Base-by-base conservation (phyloP, 2,329 filamentous ascomycete species). In the Fusarium beomiforme region DNA sequence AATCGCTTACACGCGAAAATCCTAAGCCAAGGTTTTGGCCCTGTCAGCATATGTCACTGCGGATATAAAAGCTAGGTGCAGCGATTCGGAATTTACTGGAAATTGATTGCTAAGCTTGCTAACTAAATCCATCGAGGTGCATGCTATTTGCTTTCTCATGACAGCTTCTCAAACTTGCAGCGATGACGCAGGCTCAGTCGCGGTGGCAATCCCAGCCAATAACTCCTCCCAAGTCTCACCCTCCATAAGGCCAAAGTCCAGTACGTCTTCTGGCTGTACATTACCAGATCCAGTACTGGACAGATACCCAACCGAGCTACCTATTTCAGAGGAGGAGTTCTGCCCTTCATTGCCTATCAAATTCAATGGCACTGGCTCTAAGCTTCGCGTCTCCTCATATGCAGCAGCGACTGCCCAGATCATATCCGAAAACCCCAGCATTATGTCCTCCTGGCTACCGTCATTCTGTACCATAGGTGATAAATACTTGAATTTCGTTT, bases 201-300 rank as follows among this genome's bases (percentile, higher is more conserved):
- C 16, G 8, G 41, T 24, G 19, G 50, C 24, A 3, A 65, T 50
- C 5, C 43, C 60, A 21, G 31, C 60, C 2, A 65, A 12, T 14
- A 65, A 34, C n/a, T 64, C 59, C 19, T 50, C 62, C 62, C 62
- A 65, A 16, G 59, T 39, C 12, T 53, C 53, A 31, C 58, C 62
- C 6, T 64, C 42, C 5, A 65, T 21, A 10, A 26, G 21, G 12
- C 36, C 59, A 41, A 65, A 43, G 23, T 64, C 50, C 5, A 65
- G 24, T 1, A 44, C 8, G 2, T 36, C 8, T 17, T 49, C 50
- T 3, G 19, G 21, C 6, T 41, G 46, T 4, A 31, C 17, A 6
- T n/a, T 41, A 10, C 36, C 62, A n/a, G 62, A 65, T 5, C 50
- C 59, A 0, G 42, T 64, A 5, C 60, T 65, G 8, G 59, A 65